A percentile compares a stretch with the other conserved stretches of the same genome.
phyloP scores from a whole-genome alignment of 345 rosid species.

The Punica granatum region DNA sequence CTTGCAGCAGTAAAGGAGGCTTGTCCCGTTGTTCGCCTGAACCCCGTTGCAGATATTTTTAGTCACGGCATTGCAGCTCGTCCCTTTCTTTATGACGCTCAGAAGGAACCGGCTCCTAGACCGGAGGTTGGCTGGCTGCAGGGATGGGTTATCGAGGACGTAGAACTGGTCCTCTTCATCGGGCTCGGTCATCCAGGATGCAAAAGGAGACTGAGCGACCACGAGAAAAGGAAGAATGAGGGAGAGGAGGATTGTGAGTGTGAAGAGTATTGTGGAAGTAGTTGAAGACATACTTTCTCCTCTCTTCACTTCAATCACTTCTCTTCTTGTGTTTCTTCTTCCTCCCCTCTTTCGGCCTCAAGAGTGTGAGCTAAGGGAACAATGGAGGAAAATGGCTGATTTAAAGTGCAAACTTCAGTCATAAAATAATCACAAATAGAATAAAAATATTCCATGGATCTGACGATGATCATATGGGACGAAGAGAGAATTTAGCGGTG shows the following conservation, averaged over 20 bases:
- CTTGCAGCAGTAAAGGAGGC: constrained; percentile 64
- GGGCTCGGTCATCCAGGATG: not conserved
- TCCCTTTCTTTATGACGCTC: constrained; percentile 34
- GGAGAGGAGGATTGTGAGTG: constrained; percentile 7
- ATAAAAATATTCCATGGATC: constrained; percentile 1
- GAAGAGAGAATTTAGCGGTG: not conserved
- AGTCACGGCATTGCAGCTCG: constrained; percentile 18
- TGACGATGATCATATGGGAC: constrained; percentile 9
- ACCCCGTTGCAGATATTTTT: constrained; percentile 49
- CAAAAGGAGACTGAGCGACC: constrained; percentile 4
- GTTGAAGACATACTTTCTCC: not conserved
- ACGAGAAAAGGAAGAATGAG: constrained; percentile 14
- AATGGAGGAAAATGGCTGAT: constrained; percentile 7
- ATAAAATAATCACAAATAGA: constrained; percentile 5
- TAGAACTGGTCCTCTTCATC: constrained; percentile 26
- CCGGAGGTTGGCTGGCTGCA: not conserved
- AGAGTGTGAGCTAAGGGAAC: constrained; percentile 10
- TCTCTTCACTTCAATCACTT: no score
- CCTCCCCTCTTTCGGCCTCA: not conserved
- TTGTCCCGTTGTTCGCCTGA: constrained; percentile 48
- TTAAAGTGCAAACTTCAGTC: constrained; percentile 16
- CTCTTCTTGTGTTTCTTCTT: not conserved
- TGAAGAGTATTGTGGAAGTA: not conserved
- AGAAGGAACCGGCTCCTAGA: constrained; percentile 31
- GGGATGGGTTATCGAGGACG: constrained; percentile 25